These are phyloP conservation scores for Hypoxylon sp. DNA, from an alignment of 2,329 filamentous ascomycete species.

Conservation along the genomic window DNA sequence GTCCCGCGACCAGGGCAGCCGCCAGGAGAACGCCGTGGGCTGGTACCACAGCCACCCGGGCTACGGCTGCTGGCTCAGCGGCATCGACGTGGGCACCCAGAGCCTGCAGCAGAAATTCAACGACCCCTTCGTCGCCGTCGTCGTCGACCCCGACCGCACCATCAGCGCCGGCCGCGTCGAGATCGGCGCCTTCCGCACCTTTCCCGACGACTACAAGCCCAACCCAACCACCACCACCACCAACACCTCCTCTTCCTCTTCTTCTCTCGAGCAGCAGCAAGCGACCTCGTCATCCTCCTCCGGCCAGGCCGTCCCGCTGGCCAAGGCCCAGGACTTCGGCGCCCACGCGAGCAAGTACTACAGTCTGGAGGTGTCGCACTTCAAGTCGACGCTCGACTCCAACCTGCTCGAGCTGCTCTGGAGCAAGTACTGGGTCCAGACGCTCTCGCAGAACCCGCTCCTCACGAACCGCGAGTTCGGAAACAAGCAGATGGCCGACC, in stretches of 20 bases:
- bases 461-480: conserved; percentile 93
- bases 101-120: conserved; percentile 83
- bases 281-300: too few species aligned
- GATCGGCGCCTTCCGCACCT: conserved; percentile 96
- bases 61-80: conserved; percentile 97
- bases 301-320: conserved; percentile 83
- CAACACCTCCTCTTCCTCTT: conserved; percentile 12
- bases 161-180: conserved; percentile 95
- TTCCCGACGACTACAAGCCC: conserved; percentile 76
- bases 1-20: conserved; percentile 74
- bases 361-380: conserved; percentile 88
- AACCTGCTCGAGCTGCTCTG: conserved; percentile 88
- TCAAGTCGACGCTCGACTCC: conserved; percentile 90
- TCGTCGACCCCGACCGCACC: conserved; percentile 95
- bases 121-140: conserved; percentile 93
- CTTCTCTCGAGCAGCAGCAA: too few species aligned
- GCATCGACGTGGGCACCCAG: conserved; percentile 94
- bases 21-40: conserved; percentile 90
- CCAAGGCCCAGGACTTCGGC: conserved; percentile 95
- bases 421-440: conserved; percentile 99
- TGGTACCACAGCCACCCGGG: conserved; percentile 99
- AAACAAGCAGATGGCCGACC: conserved; percentile 89
- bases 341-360: conserved; percentile 93
- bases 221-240: conserved; percentile 23
- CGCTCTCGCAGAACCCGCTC: conserved; percentile 87